Evolutionary conservation across 306 rosid genomes (phyloP).

Genomic region (Citrullus colocynthis): DNA sequence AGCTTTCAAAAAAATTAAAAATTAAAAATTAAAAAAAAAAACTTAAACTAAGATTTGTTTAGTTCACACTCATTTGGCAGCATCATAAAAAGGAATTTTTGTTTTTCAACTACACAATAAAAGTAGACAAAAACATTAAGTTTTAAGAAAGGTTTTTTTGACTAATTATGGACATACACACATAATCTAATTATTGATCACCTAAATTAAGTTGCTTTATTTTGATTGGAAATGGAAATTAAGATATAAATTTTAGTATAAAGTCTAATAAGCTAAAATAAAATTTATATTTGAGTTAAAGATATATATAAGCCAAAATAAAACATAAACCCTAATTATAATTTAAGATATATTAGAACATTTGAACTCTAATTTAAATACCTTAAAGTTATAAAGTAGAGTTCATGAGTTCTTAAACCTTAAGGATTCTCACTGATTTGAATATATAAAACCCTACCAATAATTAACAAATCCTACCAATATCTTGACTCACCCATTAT

Average conservation of each 20-base stretch:
- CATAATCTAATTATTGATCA: too few species aligned
- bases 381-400: not conserved
- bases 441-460: not conserved
- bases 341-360: not conserved
- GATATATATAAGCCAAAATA: too few species aligned
- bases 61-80: conserved; percentile 30
- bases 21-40: not conserved
- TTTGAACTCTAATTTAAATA: not conserved
- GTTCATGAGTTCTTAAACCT: not conserved
- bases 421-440: not conserved
- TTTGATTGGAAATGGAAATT: too few species aligned
- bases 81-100: conserved; percentile 37
- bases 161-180: not conserved
- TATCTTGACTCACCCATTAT: not conserved
- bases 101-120: conserved; percentile 2
- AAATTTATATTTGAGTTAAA: too few species aligned
- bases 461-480: not conserved
- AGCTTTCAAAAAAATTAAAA: too few species aligned
- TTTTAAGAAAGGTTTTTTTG: not conserved
- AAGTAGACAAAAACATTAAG: conserved; percentile 6
- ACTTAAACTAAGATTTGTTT: conserved; percentile 9
- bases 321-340: too few species aligned
- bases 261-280: too few species aligned
- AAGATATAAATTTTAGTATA: too few species aligned
- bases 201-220: too few species aligned